A percentile compares a stretch with the other conserved stretches of the same genome.
Evolutionary conservation across 495 filamentous ascomycete species (phyloP).

Genomic region (Xylona heveae): DNA sequence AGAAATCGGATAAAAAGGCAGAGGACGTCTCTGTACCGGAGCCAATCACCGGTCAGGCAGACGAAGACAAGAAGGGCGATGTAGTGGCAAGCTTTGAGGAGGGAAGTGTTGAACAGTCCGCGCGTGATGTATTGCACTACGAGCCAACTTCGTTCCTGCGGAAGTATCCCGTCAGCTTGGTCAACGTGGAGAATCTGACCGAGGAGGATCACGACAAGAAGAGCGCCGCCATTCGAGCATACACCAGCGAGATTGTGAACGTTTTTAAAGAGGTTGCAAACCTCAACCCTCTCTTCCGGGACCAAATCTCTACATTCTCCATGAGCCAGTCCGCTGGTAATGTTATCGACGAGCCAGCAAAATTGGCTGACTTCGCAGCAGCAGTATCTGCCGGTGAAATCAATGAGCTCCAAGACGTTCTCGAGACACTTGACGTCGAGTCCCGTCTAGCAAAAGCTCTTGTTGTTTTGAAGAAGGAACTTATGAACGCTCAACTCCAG

Average conservation of each 20-base stretch:
- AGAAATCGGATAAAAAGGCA: slow-evolving; percentile 12
- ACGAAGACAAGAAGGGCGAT: slow-evolving; percentile 76
- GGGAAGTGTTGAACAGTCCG: slow-evolving; percentile 23
- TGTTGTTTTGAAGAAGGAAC: slow-evolving; percentile 84
- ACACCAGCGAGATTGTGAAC: slow-evolving; percentile 94
- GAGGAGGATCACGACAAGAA: slow-evolving; percentile 84
- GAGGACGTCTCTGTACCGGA: slow-evolving; percentile 20
- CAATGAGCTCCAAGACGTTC: slow-evolving; percentile 81
- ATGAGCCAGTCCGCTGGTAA: slow-evolving; percentile 89
- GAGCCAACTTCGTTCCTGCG: slow-evolving; percentile 81
- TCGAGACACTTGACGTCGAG: slow-evolving; percentile 73
- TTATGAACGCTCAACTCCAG: slow-evolving; percentile 93
- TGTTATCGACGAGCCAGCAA: slow-evolving; percentile 81
- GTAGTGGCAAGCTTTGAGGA: slow-evolving; percentile 98
- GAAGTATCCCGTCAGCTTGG: slow-evolving; percentile 77
- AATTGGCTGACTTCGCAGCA: slow-evolving; percentile 90
- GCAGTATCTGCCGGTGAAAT: slow-evolving; percentile 83
- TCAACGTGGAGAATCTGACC: slow-evolving; percentile 77
- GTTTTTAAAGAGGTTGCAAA: slow-evolving; percentile 92
- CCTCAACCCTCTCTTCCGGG: slow-evolving; percentile 85
- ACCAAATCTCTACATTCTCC: slow-evolving; percentile 92
- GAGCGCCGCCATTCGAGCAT: slow-evolving; percentile 62
- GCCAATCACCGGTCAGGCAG: slow-evolving; percentile 22
- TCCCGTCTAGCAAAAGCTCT: slow-evolving; percentile 77
- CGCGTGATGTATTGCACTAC: slow-evolving; percentile 30